phyloP scores from a whole-genome alignment of 441 rosid genomes.

The Adansonia rubrostipa region DNA sequence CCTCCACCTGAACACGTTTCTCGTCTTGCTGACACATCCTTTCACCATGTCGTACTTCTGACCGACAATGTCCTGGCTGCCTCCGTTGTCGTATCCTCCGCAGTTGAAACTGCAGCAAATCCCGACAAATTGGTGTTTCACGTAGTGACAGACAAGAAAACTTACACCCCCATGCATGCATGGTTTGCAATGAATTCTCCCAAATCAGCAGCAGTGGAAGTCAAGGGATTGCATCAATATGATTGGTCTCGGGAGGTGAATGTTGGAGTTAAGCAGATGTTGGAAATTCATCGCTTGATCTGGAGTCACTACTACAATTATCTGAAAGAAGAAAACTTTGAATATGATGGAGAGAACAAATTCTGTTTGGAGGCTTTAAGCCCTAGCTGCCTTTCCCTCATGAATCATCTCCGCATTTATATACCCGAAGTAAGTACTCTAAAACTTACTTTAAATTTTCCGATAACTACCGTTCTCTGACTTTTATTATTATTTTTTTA shows the following conservation, averaged over 20 bases:
- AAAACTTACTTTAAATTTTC: conserved; percentile 22
- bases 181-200: conserved; percentile 89
- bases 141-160: conserved; percentile 87
- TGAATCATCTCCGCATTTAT: conserved; percentile 85
- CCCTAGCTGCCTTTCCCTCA: conserved; percentile 66
- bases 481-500: too few relatives aligned
- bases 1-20: conserved; percentile 49
- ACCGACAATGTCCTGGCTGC: conserved; percentile 65
- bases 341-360: conserved; percentile 44
- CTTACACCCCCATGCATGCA: conserved; percentile 88
- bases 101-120: conserved; percentile 56
- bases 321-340: conserved; percentile 58
- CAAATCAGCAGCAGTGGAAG: conserved; percentile 71
- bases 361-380: conserved; percentile 56
- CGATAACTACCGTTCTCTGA: conserved; percentile 15
- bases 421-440: conserved; percentile 66
- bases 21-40: conserved; percentile 71
- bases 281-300: conserved; percentile 67
- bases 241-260: conserved; percentile 86
- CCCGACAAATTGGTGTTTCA: conserved; percentile 84
- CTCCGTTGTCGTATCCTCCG: conserved; percentile 55
- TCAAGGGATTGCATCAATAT: conserved; percentile 92
- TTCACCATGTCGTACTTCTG: conserved; percentile 73
- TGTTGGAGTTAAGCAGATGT: conserved; percentile 67
- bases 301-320: conserved; percentile 61